Percentiles rank a stretch among this genome's conserved stretches.
Evolutionary conservation across 441 rosid genomes (phyloP).

Genomic region (Pelargonium myrrhifolium): DNA sequence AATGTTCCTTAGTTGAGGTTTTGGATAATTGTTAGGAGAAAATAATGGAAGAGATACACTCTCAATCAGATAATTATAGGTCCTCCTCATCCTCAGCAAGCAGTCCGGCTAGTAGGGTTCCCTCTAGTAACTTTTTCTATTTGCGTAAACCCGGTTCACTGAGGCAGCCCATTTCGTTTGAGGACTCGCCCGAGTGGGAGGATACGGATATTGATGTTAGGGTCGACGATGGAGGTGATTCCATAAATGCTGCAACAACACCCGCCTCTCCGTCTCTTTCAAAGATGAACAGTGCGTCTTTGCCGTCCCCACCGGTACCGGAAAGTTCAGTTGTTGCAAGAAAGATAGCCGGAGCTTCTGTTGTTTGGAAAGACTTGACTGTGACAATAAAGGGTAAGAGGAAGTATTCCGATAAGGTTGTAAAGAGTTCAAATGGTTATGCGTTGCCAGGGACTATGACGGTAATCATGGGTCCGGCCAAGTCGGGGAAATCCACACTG

Average conservation of each 20-base stretch:
- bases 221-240: conserved; percentile 73
- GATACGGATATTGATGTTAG: conserved; percentile 75
- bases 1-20: conserved; percentile 17
- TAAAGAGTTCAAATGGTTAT: conserved; percentile 90
- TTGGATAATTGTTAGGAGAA: conserved; percentile 11
- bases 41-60: conserved; percentile 96
- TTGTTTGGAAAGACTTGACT: conserved; percentile 94
- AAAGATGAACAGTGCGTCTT: conserved; percentile 72
- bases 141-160: conserved; percentile 84
- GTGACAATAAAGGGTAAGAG: conserved; percentile 84
- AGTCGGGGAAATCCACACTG: conserved; percentile 90
- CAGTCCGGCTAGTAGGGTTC: conserved; percentile 94
- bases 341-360: conserved; percentile 77
- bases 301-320: conserved; percentile 72
- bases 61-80: conserved; percentile 87
- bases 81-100: conserved; percentile 96
- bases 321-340: conserved; percentile 55
- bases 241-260: conserved; percentile 62
- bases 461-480: conserved; percentile 98
- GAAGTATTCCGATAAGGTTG: conserved; percentile 80
- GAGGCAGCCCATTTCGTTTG: conserved; percentile 89
- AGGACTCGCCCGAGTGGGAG: conserved; percentile 99
- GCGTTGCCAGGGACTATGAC: conserved; percentile 97
- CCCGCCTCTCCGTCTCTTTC: conserved; percentile 81
- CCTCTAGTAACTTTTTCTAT: conserved; percentile 94